phyloP scores from a whole-genome alignment of 257 asterid genomes.

The Leptodermis oblonga region DNA sequence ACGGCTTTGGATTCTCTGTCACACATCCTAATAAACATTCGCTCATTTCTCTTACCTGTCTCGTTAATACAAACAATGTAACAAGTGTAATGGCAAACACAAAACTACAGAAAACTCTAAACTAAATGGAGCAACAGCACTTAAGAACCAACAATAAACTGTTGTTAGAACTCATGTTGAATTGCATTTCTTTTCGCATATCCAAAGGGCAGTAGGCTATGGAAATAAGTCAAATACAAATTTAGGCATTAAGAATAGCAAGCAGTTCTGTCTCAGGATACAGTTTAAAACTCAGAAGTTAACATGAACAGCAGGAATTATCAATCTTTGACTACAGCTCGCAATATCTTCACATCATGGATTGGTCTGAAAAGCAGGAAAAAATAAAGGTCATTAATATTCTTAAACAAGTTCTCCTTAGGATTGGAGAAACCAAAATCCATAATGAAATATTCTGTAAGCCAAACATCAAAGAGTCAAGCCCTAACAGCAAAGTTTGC shows the following conservation, averaged over 20 bases:
- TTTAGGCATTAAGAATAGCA: neutral
- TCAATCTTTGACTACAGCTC: conserved; percentile 60
- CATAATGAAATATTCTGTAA: neutral
- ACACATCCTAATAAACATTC: too few species aligned
- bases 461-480: too few species aligned
- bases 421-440: neutral
- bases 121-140: neutral
- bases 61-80: too few species aligned
- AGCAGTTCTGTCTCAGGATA: neutral
- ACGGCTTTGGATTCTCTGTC: too few species aligned
- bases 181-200: neutral
- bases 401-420: conserved; percentile 1
- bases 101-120: neutral
- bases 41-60: too few species aligned
- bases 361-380: conserved; percentile 54
- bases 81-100: neutral
- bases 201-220: neutral
- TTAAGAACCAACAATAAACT: neutral
- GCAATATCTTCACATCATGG: conserved; percentile 84
- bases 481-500: neutral
- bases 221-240: neutral
- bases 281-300: neutral
- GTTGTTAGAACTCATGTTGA: neutral
- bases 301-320: conserved; percentile 3
- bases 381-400: conserved; percentile 4